Evolutionary conservation across 2,329 filamentous ascomycete genomes (phyloP), one percentile per base, ranked within the genome.

Genomic region (Neonectria neomacrospora): DNA sequence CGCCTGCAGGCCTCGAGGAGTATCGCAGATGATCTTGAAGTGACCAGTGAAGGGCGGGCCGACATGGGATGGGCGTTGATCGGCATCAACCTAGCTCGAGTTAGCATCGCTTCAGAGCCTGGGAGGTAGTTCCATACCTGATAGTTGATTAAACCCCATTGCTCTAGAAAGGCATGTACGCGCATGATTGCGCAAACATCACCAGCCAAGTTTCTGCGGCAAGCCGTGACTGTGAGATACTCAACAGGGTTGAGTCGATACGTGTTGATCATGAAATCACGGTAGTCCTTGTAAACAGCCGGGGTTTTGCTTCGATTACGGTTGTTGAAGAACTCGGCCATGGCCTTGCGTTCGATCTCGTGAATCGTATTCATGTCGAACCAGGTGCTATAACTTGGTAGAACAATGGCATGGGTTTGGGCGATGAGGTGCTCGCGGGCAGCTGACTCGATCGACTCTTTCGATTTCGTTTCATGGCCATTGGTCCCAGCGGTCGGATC

Each of bases 231-330:
- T 5, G 96, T 99, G 58, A 99, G 85, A 75, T 99, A 99, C 79
- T 99, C 96, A 57, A 94, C 87, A 5, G 96, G 96, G 76, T 98
- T 99, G 60, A 99, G 83, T 39, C 96, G 91, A 80, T 99, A 99
- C 14, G 96, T 98, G 82, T 99, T 99, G 82, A 99, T 94, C 96
- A 99, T 99, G 77, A 99, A 99, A 76, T 99, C 96, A 71, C 96
- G 91, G 80, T 99, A 99, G 77, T 99, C 96, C 80, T 98, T 98
- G 84, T 99, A 99, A 22, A 98, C 93, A 52, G 94, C 90, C 1
- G 94, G 91, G 0, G 96, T 99, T 82, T 99, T 99, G 88, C 96
- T 98, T 74, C 96, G 91, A 80, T 99, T 99, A 64, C 96, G 89
- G 78, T 90, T 95, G 82, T 99, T 99, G 87, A 99, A 99, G 81